These are phyloP conservation scores for Melanopsichium pennsylvanicum DNA, from an alignment of 1,284 basidiomycete species.

Conservation along the genomic window DNA sequence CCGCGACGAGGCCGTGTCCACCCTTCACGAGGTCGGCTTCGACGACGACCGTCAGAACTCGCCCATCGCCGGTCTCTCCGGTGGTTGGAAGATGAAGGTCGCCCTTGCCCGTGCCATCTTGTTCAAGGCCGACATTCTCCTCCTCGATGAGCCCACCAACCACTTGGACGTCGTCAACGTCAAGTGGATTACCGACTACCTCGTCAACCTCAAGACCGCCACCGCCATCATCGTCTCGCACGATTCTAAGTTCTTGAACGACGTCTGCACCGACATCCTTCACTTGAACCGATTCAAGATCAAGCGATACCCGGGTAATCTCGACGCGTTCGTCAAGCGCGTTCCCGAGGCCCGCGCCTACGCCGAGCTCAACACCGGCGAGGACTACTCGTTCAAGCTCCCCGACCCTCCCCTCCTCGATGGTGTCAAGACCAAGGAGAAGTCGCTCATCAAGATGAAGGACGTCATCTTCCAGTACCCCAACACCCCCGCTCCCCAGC, in stretches of 20 bases:
- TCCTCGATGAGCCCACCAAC: constrained; percentile 66
- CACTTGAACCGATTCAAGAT: constrained; percentile 67
- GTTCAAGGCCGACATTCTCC: constrained; percentile 66
- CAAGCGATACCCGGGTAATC: constrained; percentile 66
- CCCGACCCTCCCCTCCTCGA: constrained; percentile 65
- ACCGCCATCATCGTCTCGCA: constrained; percentile 66
- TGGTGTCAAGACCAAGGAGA: constrained; percentile 67
- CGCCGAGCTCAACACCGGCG: constrained; percentile 64
- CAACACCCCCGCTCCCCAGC: constrained; percentile 61
- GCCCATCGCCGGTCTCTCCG: constrained; percentile 65
- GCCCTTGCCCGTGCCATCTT: constrained; percentile 65
- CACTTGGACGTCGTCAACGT: constrained; percentile 66
- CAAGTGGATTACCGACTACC: constrained; percentile 66
- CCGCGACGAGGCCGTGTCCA: constrained; percentile 53
- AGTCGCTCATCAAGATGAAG: constrained; percentile 66
- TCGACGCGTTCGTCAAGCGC: constrained; percentile 65
- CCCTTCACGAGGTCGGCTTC: constrained; percentile 65
- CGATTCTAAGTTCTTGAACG: constrained; percentile 66
- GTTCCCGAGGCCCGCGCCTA: constrained; percentile 65
- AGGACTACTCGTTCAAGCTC: constrained; percentile 66
- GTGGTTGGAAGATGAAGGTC: constrained; percentile 67
- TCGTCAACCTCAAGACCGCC: constrained; percentile 50
- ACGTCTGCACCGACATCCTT: constrained; percentile 66
- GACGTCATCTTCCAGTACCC: constrained; percentile 66
- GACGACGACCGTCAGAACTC: constrained; percentile 62